These are phyloP conservation scores for Sphagnum fallax DNA, from an alignment of 228 moss, liverwort and hornwort species.

Conservation along the genomic window DNA sequence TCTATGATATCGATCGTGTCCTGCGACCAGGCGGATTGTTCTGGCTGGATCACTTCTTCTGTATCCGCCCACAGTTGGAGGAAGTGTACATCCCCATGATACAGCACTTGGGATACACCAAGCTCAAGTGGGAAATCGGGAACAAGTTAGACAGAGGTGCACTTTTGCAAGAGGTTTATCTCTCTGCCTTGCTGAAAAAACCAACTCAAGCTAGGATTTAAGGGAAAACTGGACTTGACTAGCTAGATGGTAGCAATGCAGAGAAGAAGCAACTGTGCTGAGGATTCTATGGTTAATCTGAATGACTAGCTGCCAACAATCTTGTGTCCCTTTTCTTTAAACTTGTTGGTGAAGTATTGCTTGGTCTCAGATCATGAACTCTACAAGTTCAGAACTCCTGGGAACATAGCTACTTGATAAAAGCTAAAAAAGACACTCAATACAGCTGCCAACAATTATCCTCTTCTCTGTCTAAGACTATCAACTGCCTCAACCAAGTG, in stretches of 20 bases:
- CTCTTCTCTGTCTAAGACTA: not conserved
- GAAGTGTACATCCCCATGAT: slow-evolving; percentile 27
- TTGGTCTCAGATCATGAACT: not conserved
- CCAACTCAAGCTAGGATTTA: slow-evolving; percentile 5
- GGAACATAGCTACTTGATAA: not conserved
- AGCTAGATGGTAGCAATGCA: not conserved
- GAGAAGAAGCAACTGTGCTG: not conserved
- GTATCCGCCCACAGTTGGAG: slow-evolving; percentile 28
- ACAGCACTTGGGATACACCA: slow-evolving; percentile 24
- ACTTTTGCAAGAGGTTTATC: slow-evolving; percentile 31
- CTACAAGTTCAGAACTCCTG: not conserved
- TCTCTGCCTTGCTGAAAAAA: slow-evolving; percentile 45
- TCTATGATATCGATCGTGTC: slow-evolving; percentile 37
- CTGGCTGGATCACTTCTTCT: slow-evolving; percentile 55
- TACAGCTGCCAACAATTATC: not conserved
- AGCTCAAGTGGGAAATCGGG: slow-evolving; percentile 34
- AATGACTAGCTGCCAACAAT: not conserved
- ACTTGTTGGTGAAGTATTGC: too few relatives aligned
- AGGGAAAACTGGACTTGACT: too few relatives aligned
- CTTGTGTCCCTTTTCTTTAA: not conserved
- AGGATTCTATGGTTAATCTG: not conserved
- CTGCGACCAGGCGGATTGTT: slow-evolving; percentile 40
- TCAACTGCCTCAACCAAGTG: not conserved
- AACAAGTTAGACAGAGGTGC: slow-evolving; percentile 35
- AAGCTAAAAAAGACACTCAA: not conserved